Conservation (phyloP, 495 filamentous ascomycete species). For the Trichoderma erinaceum region DNA sequence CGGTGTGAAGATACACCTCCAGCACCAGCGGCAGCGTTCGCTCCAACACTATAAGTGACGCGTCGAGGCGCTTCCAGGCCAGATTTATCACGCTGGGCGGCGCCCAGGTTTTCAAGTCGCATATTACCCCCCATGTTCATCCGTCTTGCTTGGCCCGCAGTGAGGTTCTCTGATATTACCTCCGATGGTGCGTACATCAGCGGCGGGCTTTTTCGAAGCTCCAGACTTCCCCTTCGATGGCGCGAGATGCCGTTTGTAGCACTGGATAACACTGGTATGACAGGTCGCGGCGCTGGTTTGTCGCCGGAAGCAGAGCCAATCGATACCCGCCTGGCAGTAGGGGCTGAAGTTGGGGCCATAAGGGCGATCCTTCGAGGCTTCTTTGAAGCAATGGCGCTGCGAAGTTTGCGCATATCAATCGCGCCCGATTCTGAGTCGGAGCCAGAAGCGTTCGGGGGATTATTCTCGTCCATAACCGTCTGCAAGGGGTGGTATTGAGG, state of each 20-base stretch:
- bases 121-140: slow-evolving; percentile 39
- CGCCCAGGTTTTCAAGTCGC: slow-evolving; percentile 20
- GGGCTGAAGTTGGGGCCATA: slow-evolving; percentile 22
- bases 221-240: slow-evolving; percentile 33
- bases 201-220: slow-evolving; percentile 38
- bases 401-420: slow-evolving; percentile 40
- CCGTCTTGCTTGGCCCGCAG: slow-evolving; percentile 37
- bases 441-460: slow-evolving; percentile 24
- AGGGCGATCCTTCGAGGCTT: slow-evolving; percentile 35
- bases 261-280: slow-evolving; percentile 30
- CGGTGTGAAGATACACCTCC: slow-evolving; percentile 9
- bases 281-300: slow-evolving; percentile 18
- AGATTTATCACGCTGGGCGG: background rate
- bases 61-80: slow-evolving; percentile 19
- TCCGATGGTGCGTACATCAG: slow-evolving; percentile 41
- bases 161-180: slow-evolving; percentile 25
- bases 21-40: slow-evolving; percentile 17
- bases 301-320: slow-evolving; percentile 19
- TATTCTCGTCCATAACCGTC: slow-evolving; percentile 32
- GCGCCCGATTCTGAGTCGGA: slow-evolving; percentile 39
- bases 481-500: slow-evolving; percentile 25
- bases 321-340: slow-evolving; percentile 32
- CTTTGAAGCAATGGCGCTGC: slow-evolving; percentile 41
- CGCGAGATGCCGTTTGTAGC: slow-evolving; percentile 42
- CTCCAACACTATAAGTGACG: slow-evolving; percentile 30